A percentile compares a stretch with the other conserved stretches of the same genome.
Conservation (phyloP, 2,329 filamentous ascomycete species). For the Colletotrichum australisinense region DNA sequence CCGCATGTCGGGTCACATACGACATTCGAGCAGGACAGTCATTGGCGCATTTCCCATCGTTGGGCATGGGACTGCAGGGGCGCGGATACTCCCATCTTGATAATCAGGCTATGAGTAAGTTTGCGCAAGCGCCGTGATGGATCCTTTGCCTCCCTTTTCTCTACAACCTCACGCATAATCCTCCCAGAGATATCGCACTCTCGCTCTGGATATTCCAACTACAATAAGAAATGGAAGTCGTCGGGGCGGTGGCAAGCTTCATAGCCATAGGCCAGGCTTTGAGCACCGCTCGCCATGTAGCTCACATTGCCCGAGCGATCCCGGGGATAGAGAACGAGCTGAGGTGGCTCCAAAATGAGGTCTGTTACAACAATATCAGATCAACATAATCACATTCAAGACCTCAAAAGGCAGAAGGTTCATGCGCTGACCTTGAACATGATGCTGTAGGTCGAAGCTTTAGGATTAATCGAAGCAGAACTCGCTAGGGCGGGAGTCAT, state of each 20-base stretch:
- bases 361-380: background rate
- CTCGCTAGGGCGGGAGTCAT: background rate
- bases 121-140: no score
- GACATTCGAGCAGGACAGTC: background rate
- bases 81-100: background rate
- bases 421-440: fast-evolving
- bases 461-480: background rate
- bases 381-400: background rate
- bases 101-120: background rate
- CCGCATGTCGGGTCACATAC: fast-evolving
- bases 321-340: constrained; percentile 4
- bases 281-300: background rate
- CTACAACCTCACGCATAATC: background rate
- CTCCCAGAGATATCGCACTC: background rate
- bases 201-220: background rate
- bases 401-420: background rate
- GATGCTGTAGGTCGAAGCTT: constrained; percentile 6
- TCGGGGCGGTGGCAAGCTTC: constrained; percentile 30
- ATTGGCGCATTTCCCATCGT: background rate
- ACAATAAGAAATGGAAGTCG: background rate
- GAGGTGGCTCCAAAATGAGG: constrained; percentile 8
- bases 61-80: background rate
- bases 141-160: background rate
- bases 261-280: constrained; percentile 32
- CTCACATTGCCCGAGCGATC: constrained; percentile 1